Base-by-base conservation (phyloP, 176 grass and related monocot genomes). In the Avena insularis region DNA sequence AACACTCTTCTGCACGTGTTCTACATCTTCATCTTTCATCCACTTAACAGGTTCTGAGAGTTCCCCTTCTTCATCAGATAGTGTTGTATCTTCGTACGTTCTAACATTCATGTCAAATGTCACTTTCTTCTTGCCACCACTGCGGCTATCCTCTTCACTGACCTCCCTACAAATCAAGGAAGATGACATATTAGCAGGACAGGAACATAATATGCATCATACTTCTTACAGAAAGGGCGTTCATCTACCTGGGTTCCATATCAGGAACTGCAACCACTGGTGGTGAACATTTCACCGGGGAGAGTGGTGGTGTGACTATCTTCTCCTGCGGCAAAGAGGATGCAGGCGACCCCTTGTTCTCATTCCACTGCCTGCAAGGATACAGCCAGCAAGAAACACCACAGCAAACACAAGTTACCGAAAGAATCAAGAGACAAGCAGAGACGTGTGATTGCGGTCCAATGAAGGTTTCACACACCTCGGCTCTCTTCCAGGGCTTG, bases 41-140 rank as follows among this genome's bases (percentile, higher is more conserved):
- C 50, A 56, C 59, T 77, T 78, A 8, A 43, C 21, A 45, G 64
- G 59, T 50, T 86, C 57, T 13, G 56, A 48, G 50, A 57, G 79
- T 51, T 86, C 88, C n/a, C 82, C 87, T 12, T 97, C 92, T 86
- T 89, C 80, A 23, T 82, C 62, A 63, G 71, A 61, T 12, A 15
- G 4, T 77, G 29, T 53, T 56, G 54, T 73, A 27, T 78, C 70
- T 85, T 94, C 94, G 46, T 96, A 93, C 63, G 87, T 87, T 35
- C 65, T 93, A 31, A 94, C 83, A 79, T 99, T 93, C 82, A 99
- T 82, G 87, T 99, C 81, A 3, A 99, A 99, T 3, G 87, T 94
- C 43, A 96, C 94, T 88, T 91, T 99, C 89, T 99, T 96, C 88
- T 85, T 92, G 75, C 80, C 84, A 79, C 89, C 83, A 57, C 69